Evolutionary conservation across 2,329 filamentous ascomycete species (phyloP).

Genomic region (Stagonosporopsis rhizophila): DNA sequence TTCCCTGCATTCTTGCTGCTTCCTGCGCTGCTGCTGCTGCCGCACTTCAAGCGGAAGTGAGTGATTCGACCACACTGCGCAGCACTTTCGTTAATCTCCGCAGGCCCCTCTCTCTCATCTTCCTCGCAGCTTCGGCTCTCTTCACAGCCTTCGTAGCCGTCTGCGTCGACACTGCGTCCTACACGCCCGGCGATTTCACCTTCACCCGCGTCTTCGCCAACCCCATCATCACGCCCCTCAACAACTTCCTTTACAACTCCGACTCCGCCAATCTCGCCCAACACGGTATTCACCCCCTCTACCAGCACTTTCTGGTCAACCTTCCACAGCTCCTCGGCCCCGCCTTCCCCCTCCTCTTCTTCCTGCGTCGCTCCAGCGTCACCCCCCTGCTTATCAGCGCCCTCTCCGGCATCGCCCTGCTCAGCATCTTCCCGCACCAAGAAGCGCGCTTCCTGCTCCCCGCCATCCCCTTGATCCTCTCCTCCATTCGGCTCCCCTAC

Average conservation of each 20-base stretch:
- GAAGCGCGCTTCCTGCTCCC: constrained; percentile 81
- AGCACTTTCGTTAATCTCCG: constrained; percentile 13
- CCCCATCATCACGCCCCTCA: constrained; percentile 59
- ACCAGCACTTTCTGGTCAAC: constrained; percentile 60
- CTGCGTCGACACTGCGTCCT: constrained; percentile 85
- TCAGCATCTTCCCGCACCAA: constrained; percentile 80
- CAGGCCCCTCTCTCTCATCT: constrained; percentile 66
- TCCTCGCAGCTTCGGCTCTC: constrained; percentile 69
- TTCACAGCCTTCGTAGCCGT: constrained; percentile 76
- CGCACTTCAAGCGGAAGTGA: constrained; percentile 83
- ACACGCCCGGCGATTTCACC: constrained; percentile 66
- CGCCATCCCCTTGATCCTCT: constrained; percentile 77
- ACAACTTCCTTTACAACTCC: constrained; percentile 61
- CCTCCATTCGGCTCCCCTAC: constrained; percentile 70
- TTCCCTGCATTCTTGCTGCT: constrained; percentile 92
- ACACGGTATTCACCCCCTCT: constrained; percentile 61
- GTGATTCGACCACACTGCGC: constrained; percentile 37
- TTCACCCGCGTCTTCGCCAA: constrained; percentile 69
- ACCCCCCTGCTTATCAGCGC: constrained; percentile 75
- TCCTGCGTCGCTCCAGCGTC: constrained; percentile 56
- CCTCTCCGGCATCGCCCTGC: constrained; percentile 71
- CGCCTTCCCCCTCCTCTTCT: constrained; percentile 56
- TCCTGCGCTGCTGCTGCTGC: constrained; percentile 81
- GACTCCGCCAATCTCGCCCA: constrained; percentile 57
- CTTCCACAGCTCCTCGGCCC: constrained; percentile 62